Evolutionary conservation across 1,284 basidiomycete genomes (phyloP).

Genomic region (Cryptococcus sp.): DNA sequence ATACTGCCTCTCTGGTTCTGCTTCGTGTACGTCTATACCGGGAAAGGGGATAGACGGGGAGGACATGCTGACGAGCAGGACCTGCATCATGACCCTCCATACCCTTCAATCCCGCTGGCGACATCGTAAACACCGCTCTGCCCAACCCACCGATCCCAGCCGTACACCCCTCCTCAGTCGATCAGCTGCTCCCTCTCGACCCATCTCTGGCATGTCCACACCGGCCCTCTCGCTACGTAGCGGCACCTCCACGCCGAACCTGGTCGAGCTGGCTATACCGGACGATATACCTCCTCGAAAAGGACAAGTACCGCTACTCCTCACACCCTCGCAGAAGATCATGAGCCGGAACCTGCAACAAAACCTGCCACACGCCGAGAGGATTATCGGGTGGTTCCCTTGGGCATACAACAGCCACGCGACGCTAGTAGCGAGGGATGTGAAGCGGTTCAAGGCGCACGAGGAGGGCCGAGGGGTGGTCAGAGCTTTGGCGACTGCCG

Average conservation of each 20-base stretch:
- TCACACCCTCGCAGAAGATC: constrained; percentile 26
- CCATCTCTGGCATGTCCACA: not conserved
- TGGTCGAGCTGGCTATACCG: constrained; percentile 1
- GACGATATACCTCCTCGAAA: constrained; percentile 1
- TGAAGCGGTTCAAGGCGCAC: constrained; percentile 23
- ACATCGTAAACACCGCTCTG: not conserved
- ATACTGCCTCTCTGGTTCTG: constrained; percentile 28
- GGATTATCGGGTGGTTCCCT: constrained; percentile 40
- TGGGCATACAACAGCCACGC: constrained; percentile 40
- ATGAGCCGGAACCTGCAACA: constrained; percentile 29
- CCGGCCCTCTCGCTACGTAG: not conserved
- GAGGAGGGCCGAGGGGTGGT: constrained; percentile 30
- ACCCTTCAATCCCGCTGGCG: constrained; percentile 24
- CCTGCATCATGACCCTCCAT: constrained; percentile 21
- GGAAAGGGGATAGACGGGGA: not conserved
- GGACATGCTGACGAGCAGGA: not conserved
- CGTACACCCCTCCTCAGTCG: not conserved
- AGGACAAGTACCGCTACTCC: constrained; percentile 15
- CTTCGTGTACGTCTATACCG: constrained; percentile 20
- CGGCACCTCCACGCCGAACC: not conserved
- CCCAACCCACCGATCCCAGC: not conserved
- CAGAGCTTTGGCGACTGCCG: constrained; percentile 21
- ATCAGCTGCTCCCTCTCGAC: not conserved
- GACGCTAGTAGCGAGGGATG: constrained; percentile 30
- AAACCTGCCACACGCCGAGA: constrained; percentile 28